Percentiles rank a stretch among this genome's conserved stretches.
Conservation (phyloP, 768 basidiomycete genomes). For the Serendipita vermifera region DNA sequence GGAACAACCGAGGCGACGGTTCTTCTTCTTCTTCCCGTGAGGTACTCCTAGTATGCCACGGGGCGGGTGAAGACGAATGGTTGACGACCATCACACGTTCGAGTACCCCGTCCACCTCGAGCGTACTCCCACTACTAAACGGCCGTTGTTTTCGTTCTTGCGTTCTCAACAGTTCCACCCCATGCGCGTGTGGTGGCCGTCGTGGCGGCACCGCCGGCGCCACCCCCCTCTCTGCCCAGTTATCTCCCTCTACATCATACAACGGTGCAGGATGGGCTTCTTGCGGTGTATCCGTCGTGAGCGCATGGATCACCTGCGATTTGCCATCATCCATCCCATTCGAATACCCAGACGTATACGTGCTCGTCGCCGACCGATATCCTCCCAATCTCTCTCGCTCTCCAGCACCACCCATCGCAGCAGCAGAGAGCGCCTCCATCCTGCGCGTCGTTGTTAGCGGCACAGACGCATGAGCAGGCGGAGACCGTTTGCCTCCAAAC, state of each 20-base stretch:
- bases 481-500: neutral
- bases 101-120: slow-evolving; percentile 1
- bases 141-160: neutral
- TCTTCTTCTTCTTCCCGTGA: no score
- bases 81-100: neutral
- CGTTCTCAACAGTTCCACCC: neutral
- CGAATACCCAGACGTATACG: neutral
- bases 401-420: no score
- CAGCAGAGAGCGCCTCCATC: no score
- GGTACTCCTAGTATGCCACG: no score
- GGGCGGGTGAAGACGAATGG: no score
- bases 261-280: no score
- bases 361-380: neutral
- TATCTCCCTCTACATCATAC: no score
- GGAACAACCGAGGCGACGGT: no score
- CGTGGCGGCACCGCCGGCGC: no score
- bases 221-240: no score
- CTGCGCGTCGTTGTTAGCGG: neutral
- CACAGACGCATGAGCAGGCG: neutral
- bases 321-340: neutral
- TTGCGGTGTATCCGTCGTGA: slow-evolving; percentile 3
- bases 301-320: neutral
- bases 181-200: no score
- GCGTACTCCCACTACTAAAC: neutral
- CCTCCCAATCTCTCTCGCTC: neutral